These are phyloP conservation scores for Metrosideros polymorpha DNA, from an alignment of 441 rosid genomes.

Conservation along the genomic window DNA sequence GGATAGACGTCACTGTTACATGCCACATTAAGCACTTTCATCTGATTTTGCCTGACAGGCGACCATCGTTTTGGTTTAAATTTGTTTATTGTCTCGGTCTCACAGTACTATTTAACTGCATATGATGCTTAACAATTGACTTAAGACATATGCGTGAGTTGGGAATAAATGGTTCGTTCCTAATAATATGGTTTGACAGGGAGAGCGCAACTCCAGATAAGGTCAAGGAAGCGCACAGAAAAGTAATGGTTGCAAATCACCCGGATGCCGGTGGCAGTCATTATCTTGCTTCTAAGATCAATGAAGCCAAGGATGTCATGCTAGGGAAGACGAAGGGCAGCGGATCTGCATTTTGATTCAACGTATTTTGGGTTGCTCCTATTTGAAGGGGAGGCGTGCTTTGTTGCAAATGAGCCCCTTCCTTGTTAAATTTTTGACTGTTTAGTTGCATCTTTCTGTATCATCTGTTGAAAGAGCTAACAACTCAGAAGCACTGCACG, in stretches of 20 bases:
- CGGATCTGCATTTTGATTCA: constrained; percentile 5
- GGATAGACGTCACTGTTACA: neutral
- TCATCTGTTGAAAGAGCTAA: neutral
- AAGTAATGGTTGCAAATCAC: constrained; percentile 12
- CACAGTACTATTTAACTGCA: neutral
- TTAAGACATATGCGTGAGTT: neutral
- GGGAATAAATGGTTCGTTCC: neutral
- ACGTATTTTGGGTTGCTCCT: neutral
- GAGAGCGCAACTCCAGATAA: constrained; percentile 2
- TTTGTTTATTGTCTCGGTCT: neutral
- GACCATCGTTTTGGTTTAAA: neutral
- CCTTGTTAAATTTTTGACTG: neutral
- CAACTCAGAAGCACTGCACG: neutral
- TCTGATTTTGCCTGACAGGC: neutral
- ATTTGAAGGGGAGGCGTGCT: neutral
- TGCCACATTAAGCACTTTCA: neutral
- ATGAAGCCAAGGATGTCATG: constrained; percentile 10
- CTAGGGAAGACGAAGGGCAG: constrained; percentile 9
- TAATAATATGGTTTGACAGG: neutral
- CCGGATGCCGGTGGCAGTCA: constrained; percentile 12
- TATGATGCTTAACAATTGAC: neutral
- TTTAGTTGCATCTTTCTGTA: neutral
- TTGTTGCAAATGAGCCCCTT: neutral
- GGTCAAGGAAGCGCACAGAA: constrained; percentile 12
- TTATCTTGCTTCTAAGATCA: constrained; percentile 11